These are phyloP conservation scores for Lonicera japonica DNA, from an alignment of 129 eudicot species.

Conservation along the genomic window DNA sequence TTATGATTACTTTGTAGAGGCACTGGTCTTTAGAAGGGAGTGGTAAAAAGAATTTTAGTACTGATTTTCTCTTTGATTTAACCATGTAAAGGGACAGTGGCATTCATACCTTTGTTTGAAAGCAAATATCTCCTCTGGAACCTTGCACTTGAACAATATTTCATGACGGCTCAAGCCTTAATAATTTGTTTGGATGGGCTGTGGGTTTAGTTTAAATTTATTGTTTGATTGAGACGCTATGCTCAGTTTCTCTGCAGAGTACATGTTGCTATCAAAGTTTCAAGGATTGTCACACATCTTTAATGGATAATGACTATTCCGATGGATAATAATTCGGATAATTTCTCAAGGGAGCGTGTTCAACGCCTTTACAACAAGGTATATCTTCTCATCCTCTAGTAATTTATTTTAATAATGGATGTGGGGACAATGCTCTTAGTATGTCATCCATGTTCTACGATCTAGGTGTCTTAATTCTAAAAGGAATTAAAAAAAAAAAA, in stretches of 20 bases:
- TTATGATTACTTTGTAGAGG: too few relatives aligned
- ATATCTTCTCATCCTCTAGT: slow-evolving; percentile 7
- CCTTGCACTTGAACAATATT: not conserved
- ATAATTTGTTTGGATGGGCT: not conserved
- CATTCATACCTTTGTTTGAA: not conserved
- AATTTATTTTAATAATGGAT: too few relatives aligned
- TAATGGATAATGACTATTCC: slow-evolving; percentile 77
- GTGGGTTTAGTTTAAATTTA: not conserved
- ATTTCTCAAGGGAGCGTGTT: slow-evolving; percentile 49
- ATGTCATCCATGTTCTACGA: too few relatives aligned
- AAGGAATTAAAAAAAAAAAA: too few relatives aligned
- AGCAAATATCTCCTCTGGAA: not conserved
- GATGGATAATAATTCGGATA: slow-evolving; percentile 57
- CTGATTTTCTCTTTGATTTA: not conserved
- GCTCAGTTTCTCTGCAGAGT: slow-evolving; percentile 23
- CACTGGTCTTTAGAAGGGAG: too few relatives aligned
- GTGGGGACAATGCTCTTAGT: too few relatives aligned
- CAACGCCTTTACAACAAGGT: slow-evolving; percentile 76
- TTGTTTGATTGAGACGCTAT: slow-evolving; percentile 1
- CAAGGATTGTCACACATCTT: slow-evolving; percentile 21
- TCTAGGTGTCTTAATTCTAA: too few relatives aligned
- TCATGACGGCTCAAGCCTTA: not conserved
- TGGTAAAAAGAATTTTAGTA: not conserved
- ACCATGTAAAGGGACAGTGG: not conserved
- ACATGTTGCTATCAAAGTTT: slow-evolving; percentile 22